Base-by-base conservation (phyloP, 2,329 filamentous ascomycete species). In the Teratosphaeriaceae sp. region DNA sequence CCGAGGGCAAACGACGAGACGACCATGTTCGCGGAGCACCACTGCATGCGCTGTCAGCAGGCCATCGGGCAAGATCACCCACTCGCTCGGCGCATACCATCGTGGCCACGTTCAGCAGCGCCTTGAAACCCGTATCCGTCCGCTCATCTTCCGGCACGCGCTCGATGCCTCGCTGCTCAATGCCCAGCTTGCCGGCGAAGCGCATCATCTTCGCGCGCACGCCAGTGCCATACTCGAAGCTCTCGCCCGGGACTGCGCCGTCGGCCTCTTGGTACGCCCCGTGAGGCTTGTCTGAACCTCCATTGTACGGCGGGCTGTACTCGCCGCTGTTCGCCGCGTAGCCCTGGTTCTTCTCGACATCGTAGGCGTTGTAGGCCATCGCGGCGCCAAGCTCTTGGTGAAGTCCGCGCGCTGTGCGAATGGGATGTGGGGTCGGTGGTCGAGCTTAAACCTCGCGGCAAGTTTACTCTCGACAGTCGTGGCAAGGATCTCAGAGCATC, bases 1-100 rank as follows among this genome's bases (percentile, higher is more conserved):
- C 84, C 86, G 43, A 88, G 82, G 38, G 85, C 84, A 56, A 88
- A 87, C 12, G 82, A 81, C 19, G 79, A 82, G 37, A 87, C 80
- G 41, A 85, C 82, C 80, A 88, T 80, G 65, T 88, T 88, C 56
- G 83, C 82, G 1, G 83, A 82, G 34, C 86, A 70, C 84, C 84
- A 88, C 80, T 84, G 49, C 29, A 41, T 15, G 15, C 24, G 20
- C 5, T 12, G 15, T 34, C 15, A 34, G 15, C 31, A 34, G 9
- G 15, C 15, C 31, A 34, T 42, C n/a, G 43, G 34, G 41, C 34
- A 44, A 41, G 16, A 22, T 22, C 23, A 31, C 21, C 37, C 16
- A 24, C n/a, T 33, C 16, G 19, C 11, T 34, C 12, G 18, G 13
- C 20, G 16, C 51, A 36, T 53, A 85, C 82, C 78, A 88, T 77